These are phyloP conservation scores for Apophysomyces ossiformis DNA, from an alignment of 371 early-diverging fungal genomes.

Conservation along the genomic window DNA sequence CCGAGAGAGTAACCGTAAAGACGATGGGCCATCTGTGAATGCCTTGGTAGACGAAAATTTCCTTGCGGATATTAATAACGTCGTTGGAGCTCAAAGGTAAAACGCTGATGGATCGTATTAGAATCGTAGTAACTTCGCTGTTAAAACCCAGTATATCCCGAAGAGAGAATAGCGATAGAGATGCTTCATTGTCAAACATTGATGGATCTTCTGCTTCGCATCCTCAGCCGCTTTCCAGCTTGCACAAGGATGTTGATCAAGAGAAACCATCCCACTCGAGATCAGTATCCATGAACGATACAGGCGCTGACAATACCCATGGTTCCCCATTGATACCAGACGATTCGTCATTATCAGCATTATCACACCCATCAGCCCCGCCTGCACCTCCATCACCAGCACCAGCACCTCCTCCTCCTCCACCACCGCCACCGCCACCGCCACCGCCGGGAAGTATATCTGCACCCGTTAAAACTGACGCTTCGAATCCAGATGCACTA, in stretches of 20 bases:
- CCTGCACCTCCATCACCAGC: slow-evolving; percentile 9
- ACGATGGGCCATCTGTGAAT: neutral
- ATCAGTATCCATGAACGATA: neutral
- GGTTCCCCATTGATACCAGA: slow-evolving; percentile 11
- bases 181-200: no score
- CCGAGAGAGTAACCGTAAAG: slow-evolving; percentile 10
- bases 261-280: neutral
- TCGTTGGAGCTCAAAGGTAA: slow-evolving; percentile 1
- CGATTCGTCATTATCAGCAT: slow-evolving; percentile 14
- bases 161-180: no score
- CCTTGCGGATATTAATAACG: neutral
- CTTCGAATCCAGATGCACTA: slow-evolving; percentile 3
- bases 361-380: slow-evolving; percentile 2
- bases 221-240: neutral
- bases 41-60: neutral
- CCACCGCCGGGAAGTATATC: slow-evolving; percentile 20
- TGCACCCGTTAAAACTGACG: slow-evolving; percentile 6
- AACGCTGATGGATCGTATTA: neutral
- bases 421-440: slow-evolving; percentile 20
- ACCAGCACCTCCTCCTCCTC: slow-evolving; percentile 19
- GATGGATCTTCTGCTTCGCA: no score
- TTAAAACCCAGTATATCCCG: no score
- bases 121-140: neutral
- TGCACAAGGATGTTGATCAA: neutral
- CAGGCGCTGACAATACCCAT: neutral